Evolutionary conservation across 1,284 basidiomycete species (phyloP), one percentile per base, ranked within the genome.

Genomic region (Mycena sp.): DNA sequence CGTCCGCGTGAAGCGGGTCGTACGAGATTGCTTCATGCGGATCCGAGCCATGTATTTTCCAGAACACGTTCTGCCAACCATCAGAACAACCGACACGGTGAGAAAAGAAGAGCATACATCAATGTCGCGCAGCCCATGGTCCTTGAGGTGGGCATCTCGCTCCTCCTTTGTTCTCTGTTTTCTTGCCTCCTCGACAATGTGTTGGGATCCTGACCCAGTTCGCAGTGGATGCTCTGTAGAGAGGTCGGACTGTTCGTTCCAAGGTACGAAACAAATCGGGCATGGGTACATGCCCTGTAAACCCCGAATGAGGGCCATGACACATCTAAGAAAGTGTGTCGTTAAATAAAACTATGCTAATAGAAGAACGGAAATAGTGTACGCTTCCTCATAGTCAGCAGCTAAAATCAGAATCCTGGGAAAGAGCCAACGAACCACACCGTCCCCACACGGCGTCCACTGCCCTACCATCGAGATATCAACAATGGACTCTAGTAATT

Each of bases 41-140:
- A 65, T 81, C 75, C 2, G 72, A 68, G 29, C 70, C 49, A 4
- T 25, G 35, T 3, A 81, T 45, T 17, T 56, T 58, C 72, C 74
- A 77, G 41, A 81, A 79, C 0, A 68, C 72, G 73, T 78, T 81
- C 80, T 80, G n/a, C n/a, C n/a, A n/a, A 61, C 52, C 29, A 50
- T 25, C 6, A 35, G 46, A 23, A 21, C 12, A 19, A 14, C 4
- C 23, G 1, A 19, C 9, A 12, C 23, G 21, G 14, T 62, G 48
- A 52, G 54, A 63, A 21, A 2, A 40, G n/a, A 41, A 23, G 38
- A 25, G 67, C 73, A 62, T 70, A 80, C 77, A 59, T 73, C 44
- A 11, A 80, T 65, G 51, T 69, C 55, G 3, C 75, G 69, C 4
- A 81, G 56, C 11, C 78, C 71, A 41, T 74, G 29, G 2, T 63